phyloP scores from a whole-genome alignment of 495 filamentous ascomycete genomes.

The Podospora comata region DNA sequence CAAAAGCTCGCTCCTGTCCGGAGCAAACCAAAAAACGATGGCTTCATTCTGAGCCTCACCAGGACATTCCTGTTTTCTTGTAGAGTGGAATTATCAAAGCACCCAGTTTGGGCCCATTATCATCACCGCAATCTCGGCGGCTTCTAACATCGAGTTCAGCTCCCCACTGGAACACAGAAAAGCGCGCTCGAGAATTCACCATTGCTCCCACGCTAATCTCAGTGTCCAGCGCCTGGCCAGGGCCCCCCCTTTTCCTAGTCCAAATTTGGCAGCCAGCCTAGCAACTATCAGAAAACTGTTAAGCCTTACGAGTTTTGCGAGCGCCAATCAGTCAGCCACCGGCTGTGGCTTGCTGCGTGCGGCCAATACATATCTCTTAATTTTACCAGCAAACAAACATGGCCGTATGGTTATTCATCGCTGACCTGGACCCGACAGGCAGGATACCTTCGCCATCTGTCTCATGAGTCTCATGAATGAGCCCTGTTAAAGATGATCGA shows the following conservation, averaged over 20 bases:
- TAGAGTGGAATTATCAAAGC: background rate
- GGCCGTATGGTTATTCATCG: background rate
- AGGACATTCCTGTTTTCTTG: background rate
- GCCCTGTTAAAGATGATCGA: background rate
- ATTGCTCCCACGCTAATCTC: constrained; percentile 5
- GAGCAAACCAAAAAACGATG: background rate
- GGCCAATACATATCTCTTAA: background rate
- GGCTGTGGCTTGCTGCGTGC: background rate
- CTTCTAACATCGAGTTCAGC: background rate
- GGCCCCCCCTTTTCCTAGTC: background rate
- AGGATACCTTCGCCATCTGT: background rate
- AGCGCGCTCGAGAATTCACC: background rate
- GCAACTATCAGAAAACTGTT: background rate
- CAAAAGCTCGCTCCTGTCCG: background rate
- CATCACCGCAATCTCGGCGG: background rate
- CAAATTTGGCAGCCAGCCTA: constrained; percentile 1
- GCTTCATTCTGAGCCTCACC: background rate
- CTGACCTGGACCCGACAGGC: background rate
- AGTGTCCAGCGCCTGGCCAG: background rate
- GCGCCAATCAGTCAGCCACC: background rate
- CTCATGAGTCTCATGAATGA: background rate
- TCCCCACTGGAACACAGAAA: background rate
- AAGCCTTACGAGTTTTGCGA: constrained; percentile 5
- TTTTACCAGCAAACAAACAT: background rate
- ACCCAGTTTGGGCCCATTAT: background rate